Percentiles rank a stretch among this genome's conserved stretches.
These are phyloP conservation scores for Cyberlindnera bimundalis DNA, from an alignment of 805 yeast species.

Conservation along the genomic window DNA sequence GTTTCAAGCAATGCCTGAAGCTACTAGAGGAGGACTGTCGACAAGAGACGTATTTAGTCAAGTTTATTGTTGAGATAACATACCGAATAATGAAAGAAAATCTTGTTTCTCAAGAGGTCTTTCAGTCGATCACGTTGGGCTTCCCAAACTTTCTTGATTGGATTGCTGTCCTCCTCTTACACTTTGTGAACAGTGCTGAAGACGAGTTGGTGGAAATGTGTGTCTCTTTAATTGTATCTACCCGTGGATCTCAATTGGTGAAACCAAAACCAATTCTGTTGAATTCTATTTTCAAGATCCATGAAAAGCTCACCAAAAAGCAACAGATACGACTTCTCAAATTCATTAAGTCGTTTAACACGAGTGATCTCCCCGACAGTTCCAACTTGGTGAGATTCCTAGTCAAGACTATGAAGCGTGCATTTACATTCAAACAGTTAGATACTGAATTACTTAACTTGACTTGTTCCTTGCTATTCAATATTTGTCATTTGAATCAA, in stretches of 20 bases:
- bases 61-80: constrained; percentile 36
- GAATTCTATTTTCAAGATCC: constrained; percentile 41
- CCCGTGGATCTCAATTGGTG: constrained; percentile 38
- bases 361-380: constrained; percentile 13
- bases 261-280: constrained; percentile 41
- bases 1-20: constrained; percentile 37
- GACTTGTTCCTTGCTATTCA: constrained; percentile 42
- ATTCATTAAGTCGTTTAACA: constrained; percentile 29
- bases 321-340: constrained; percentile 38
- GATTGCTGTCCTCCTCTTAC: constrained; percentile 39
- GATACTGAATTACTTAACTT: constrained; percentile 38
- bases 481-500: constrained; percentile 44
- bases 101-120: constrained; percentile 37
- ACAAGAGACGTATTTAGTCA: constrained; percentile 35
- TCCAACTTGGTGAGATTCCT: constrained; percentile 39
- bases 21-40: constrained; percentile 45
- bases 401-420: constrained; percentile 23
- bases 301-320: constrained; percentile 29
- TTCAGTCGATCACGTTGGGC: constrained; percentile 40
- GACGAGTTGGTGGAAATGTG: constrained; percentile 28
- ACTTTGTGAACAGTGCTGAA: constrained; percentile 15
- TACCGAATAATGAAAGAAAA: constrained; percentile 34
- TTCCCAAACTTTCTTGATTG: constrained; percentile 35
- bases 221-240: constrained; percentile 30
- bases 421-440: neutral